Evolutionary conservation across 805 yeast genomes (phyloP).

Genomic region (Allodekkera sacchari): DNA sequence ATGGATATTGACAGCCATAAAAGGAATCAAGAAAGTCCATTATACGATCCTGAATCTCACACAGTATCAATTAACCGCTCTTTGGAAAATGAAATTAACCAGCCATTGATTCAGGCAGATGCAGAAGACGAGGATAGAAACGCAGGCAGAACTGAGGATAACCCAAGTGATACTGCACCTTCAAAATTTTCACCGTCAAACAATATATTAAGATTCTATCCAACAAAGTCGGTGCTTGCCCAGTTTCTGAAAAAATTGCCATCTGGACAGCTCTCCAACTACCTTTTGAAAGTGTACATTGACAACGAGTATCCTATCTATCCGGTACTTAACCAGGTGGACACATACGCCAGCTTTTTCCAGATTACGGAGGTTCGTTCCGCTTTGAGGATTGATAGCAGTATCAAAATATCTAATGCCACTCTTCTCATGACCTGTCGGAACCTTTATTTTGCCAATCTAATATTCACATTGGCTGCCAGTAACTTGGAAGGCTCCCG

Average conservation of each 20-base stretch:
- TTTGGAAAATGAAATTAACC: conserved; percentile 1
- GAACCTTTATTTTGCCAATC: background rate
- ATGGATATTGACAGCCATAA: too few species aligned
- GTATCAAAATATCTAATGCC: background rate
- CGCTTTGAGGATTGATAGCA: background rate
- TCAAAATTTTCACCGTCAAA: background rate
- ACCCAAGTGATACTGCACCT: background rate
- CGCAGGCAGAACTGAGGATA: background rate
- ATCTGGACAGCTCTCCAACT: background rate
- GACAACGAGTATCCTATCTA: conserved; percentile 2
- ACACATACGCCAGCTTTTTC: conserved; percentile 1
- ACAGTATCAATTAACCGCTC: conserved; percentile 1
- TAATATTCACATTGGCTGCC: conserved; percentile 1
- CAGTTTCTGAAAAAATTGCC: background rate
- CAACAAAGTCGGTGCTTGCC: background rate
- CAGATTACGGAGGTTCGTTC: background rate
- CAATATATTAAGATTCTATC: background rate
- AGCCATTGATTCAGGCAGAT: background rate
- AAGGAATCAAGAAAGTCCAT: too few species aligned
- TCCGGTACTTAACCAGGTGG: conserved; percentile 1
- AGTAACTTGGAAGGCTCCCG: conserved; percentile 1
- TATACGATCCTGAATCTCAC: too few species aligned
- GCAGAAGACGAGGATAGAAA: background rate
- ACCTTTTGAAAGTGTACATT: conserved; percentile 1
- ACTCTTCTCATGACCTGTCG: background rate